Percentiles rank a stretch among this genome's conserved stretches.
Evolutionary conservation across 768 basidiomycete species (phyloP).

Genomic region (Lyophyllum semitale): DNA sequence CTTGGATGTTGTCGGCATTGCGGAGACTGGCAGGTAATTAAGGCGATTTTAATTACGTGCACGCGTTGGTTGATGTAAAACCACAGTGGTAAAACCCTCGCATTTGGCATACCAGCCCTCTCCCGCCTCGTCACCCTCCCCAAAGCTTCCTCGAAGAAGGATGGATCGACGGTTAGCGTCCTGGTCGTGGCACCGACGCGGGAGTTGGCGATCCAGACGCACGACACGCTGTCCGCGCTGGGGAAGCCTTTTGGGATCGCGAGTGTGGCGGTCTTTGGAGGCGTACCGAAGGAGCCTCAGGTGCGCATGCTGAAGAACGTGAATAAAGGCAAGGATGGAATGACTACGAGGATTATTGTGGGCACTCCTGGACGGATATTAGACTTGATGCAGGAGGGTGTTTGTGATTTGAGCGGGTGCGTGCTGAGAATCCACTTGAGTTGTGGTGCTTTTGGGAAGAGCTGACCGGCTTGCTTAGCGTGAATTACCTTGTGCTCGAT

Average conservation of each 20-base stretch:
- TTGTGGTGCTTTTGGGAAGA: neutral
- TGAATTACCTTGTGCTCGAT: slow-evolving; percentile 91
- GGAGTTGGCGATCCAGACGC: slow-evolving; percentile 94
- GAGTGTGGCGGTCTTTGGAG: slow-evolving; percentile 91
- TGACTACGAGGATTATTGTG: slow-evolving; percentile 76
- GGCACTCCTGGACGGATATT: slow-evolving; percentile 94
- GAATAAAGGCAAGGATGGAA: slow-evolving; percentile 47
- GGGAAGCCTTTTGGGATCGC: slow-evolving; percentile 75
- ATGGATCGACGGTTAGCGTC: slow-evolving; percentile 49
- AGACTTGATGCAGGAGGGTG: slow-evolving; percentile 88
- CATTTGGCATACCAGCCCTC: slow-evolving; percentile 92
- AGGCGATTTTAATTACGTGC: neutral
- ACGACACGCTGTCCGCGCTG: slow-evolving; percentile 75
- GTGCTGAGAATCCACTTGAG: slow-evolving; percentile 24
- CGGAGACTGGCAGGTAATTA: slow-evolving; percentile 86
- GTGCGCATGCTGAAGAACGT: slow-evolving; percentile 63
- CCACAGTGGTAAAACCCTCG: slow-evolving; percentile 88
- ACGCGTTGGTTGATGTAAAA: slow-evolving; percentile 6
- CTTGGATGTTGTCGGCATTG: slow-evolving; percentile 91
- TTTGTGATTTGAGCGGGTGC: slow-evolving; percentile 76
- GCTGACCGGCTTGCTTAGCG: slow-evolving; percentile 42
- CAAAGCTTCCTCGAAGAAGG: slow-evolving; percentile 28
- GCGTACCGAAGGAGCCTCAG: slow-evolving; percentile 90
- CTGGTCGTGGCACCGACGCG: slow-evolving; percentile 94
- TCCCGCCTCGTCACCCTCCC: slow-evolving; percentile 55